Evolutionary conservation across 1,139 yeast genomes (phyloP), one percentile per base, ranked within the genome.

Genomic region (Hansenula anomala): DNA sequence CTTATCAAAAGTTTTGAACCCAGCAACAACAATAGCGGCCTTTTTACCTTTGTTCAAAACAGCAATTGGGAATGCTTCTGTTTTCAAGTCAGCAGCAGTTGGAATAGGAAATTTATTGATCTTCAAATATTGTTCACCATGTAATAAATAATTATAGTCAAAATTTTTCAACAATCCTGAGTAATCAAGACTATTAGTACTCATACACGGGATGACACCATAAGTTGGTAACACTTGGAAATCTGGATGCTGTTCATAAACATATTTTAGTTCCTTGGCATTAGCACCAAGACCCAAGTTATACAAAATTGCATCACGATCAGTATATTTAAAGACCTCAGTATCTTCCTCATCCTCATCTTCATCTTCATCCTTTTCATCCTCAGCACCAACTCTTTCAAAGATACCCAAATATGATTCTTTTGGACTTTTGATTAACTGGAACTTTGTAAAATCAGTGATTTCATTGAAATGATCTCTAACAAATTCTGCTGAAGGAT

Each of bases 111-210:
- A 80, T 61, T 83, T 78, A 52, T 75, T 75, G 48, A 92, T 66
- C 64, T 80, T 90, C 53, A 90, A 71, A 63, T 85, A 92, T 62
- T 92, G 97, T 66, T 92, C 98, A 47, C 98, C 98, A 61, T 92
- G 97, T 55, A 92, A 73, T 59, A 92, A 73, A 66, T 82, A 73
- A 80, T 84, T 78, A 51, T 95, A 96, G 67, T 87, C 87, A 72
- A 87, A 90, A 66, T 87, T 81, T 48, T 81, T 84, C 55, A 87
- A 80, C 40, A 81, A 64, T 43, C 68, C 68, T 45, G 73, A 67
- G 58, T 78, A 75, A 30, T 80, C 71, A 42, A 73, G 60, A 43
- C 71, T 67, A 38, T 71, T 70, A 26, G 77, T 73, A 22, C 65
- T 57, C 72, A 81, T 75, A 47, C 71, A 73, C 34, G 96, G 94